A percentile compares a stretch with the other conserved stretches of the same genome.
phyloP scores from a whole-genome alignment of 441 rosid species.

The Erodium texanum region DNA sequence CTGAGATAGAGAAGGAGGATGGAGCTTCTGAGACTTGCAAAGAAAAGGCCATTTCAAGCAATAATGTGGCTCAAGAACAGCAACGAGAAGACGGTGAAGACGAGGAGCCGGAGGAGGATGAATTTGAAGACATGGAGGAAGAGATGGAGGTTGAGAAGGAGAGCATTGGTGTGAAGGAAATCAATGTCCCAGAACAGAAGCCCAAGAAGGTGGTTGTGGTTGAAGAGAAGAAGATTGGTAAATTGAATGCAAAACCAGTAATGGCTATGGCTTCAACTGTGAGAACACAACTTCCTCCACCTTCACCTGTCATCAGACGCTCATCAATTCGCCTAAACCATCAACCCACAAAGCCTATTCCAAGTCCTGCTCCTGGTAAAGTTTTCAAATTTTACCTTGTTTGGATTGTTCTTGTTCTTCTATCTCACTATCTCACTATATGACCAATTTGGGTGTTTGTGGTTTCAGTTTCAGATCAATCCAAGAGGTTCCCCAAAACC shows the following conservation, averaged over 20 bases:
- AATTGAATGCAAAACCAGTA: constrained; percentile 30
- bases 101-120: constrained; percentile 19
- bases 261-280: constrained; percentile 31
- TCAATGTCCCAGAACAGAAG: constrained; percentile 28
- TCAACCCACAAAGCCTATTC: not conserved
- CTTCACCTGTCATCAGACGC: constrained; percentile 20
- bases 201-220: constrained; percentile 8
- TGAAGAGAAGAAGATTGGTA: constrained; percentile 29
- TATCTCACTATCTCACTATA: not conserved
- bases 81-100: constrained; percentile 23
- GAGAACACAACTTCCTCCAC: constrained; percentile 38
- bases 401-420: not conserved
- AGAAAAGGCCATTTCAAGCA: constrained; percentile 35
- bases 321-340: constrained; percentile 23
- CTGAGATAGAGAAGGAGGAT: constrained; percentile 20
- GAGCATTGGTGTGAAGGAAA: constrained; percentile 41
- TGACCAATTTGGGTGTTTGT: constrained; percentile 12
- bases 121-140: constrained; percentile 18
- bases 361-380: constrained; percentile 8
- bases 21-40: constrained; percentile 23
- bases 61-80: constrained; percentile 10
- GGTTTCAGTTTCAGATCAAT: constrained; percentile 25
- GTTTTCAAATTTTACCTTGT: not conserved
- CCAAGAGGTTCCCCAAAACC: constrained; percentile 32
- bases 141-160: constrained; percentile 21